phyloP scores from a whole-genome alignment of 2,329 filamentous ascomycete genomes.

The Rasamsonia emersonii region DNA sequence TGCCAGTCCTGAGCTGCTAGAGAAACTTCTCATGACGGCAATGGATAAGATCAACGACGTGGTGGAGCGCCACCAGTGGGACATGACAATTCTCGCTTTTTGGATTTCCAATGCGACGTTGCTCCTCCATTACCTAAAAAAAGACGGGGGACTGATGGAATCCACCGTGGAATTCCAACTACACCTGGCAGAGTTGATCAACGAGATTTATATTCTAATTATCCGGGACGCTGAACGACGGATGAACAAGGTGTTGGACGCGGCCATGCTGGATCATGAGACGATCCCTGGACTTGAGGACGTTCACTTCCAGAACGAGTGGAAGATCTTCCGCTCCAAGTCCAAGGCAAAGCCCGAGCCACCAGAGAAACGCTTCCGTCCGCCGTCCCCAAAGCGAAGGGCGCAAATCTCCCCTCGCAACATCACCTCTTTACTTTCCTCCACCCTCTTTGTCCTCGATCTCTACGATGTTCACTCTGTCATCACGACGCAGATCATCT shows the following conservation, averaged over 20 bases:
- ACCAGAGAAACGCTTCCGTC: constrained; percentile 79
- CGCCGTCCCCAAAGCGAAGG: constrained; percentile 84
- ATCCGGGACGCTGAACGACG: constrained; percentile 91
- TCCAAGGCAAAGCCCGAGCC: constrained; percentile 81
- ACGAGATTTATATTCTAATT: constrained; percentile 97
- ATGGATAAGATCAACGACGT: constrained; percentile 97
- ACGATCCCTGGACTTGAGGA: constrained; percentile 97
- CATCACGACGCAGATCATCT: constrained; percentile 82
- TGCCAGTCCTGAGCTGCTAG: constrained; percentile 74
- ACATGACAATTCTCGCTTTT: constrained; percentile 98
- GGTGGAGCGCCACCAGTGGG: constrained; percentile 94
- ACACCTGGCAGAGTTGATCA: constrained; percentile 87
- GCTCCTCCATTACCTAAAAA: constrained; percentile 92
- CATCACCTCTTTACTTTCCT: constrained; percentile 89
- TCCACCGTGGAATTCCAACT: constrained; percentile 84
- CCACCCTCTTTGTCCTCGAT: constrained; percentile 92
- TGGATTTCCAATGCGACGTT: constrained; percentile 98
- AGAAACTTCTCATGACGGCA: constrained; percentile 69
- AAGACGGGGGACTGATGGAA: constrained; percentile 72
- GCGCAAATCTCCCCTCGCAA: constrained; percentile 90
- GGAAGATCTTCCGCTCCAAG: constrained; percentile 93
- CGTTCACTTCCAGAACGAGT: constrained; percentile 94
- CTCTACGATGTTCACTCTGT: constrained; percentile 99
- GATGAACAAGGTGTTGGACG: constrained; percentile 90
- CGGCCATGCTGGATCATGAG: constrained; percentile 93